phyloP scores from a whole-genome alignment of 2,329 filamentous ascomycete genomes.

The Neonectria hederae region DNA sequence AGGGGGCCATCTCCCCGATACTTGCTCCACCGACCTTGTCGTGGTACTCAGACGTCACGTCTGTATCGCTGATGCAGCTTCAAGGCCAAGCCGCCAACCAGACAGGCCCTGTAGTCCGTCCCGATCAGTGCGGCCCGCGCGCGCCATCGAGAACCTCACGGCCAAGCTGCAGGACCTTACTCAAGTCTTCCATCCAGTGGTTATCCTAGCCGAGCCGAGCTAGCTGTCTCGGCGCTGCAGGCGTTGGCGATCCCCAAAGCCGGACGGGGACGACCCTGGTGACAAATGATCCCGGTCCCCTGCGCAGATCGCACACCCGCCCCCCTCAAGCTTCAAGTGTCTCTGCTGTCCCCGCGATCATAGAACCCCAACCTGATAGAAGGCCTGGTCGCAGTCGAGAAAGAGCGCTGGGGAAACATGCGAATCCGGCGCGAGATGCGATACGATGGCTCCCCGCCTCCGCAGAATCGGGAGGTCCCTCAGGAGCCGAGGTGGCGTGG shows the following conservation, averaged over 20 bases:
- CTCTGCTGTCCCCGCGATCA: conserved; percentile 18
- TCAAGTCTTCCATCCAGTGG: conserved; percentile 10
- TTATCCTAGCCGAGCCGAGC: conserved; percentile 22
- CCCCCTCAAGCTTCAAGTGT: conserved; percentile 14
- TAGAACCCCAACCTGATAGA: conserved; percentile 1
- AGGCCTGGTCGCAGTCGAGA: conserved; percentile 1
- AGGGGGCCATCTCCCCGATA: not conserved
- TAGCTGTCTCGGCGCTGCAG: conserved; percentile 32
- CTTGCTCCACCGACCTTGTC: conserved; percentile 5
- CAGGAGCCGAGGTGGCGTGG: conserved; percentile 44
- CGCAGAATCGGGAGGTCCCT: conserved; percentile 30
- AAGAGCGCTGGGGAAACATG: conserved; percentile 4
- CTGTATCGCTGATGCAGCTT: conserved; percentile 10
- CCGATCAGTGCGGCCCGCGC: conserved; percentile 21
- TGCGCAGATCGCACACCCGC: conserved; percentile 42
- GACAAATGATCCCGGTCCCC: conserved; percentile 35
- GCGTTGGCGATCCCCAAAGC: conserved; percentile 38
- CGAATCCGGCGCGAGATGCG: conserved; percentile 32
- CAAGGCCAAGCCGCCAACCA: conserved; percentile 8
- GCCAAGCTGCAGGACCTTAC: conserved; percentile 11
- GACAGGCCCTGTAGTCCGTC: conserved; percentile 13
- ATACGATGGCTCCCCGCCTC: conserved; percentile 32
- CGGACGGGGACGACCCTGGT: conserved; percentile 35
- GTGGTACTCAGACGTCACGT: not conserved
- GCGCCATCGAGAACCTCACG: conserved; percentile 15